A percentile compares a stretch with the other conserved stretches of the same genome.
Conservation (phyloP, 2,329 filamentous ascomycete species). For the Decorospora gaudefroyi region DNA sequence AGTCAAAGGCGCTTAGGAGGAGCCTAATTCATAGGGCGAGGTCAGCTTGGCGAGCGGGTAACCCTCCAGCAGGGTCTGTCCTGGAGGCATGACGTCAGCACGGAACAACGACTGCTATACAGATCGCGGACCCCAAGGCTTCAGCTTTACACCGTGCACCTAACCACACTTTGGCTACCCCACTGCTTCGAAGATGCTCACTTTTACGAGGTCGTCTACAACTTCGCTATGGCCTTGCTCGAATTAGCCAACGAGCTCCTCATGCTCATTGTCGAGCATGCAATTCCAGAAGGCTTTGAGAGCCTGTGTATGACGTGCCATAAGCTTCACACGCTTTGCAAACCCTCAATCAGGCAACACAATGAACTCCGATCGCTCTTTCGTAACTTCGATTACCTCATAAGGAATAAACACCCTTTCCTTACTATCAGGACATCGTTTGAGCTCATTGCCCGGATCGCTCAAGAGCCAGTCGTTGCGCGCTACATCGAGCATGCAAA, state of each 20-base stretch:
- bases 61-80: no score
- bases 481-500: conserved; percentile 22
- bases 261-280: conserved; percentile 15
- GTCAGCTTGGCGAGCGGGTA: no score
- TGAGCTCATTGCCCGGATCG: conserved; percentile 20
- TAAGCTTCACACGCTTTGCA: conserved; percentile 17
- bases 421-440: conserved; percentile 16
- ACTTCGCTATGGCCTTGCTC: no score
- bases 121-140: no score
- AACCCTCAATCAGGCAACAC: conserved; percentile 19
- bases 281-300: conserved; percentile 21
- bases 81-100: no score
- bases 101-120: no score
- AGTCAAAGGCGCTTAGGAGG: no score
- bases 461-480: conserved; percentile 20
- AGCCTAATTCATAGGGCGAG: no score
- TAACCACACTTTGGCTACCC: no score
- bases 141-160: no score
- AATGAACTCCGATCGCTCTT: conserved; percentile 18
- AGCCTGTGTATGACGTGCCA: conserved; percentile 17
- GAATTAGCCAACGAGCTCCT: conserved; percentile 20
- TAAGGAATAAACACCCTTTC: conserved; percentile 8
- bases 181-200: no score
- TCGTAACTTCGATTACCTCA: conserved; percentile 16
- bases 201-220: no score